These are phyloP conservation scores for Komagataea norvegica DNA, from an alignment of 1,139 yeast genomes.

Conservation along the genomic window DNA sequence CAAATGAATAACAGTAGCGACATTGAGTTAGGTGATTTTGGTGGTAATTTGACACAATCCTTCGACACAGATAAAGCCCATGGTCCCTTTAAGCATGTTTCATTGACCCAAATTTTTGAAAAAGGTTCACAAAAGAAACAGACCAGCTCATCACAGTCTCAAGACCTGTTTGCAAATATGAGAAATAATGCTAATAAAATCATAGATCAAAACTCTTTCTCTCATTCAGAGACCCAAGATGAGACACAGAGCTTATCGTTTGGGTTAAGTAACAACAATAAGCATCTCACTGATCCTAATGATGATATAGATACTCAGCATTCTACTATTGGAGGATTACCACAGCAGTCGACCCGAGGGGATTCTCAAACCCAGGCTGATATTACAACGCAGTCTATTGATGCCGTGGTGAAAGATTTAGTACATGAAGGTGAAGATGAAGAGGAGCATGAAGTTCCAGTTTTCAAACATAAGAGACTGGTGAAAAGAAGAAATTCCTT, in stretches of 20 bases:
- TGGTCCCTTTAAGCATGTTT: constrained; percentile 12
- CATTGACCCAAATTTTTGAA: constrained; percentile 22
- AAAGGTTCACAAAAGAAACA: constrained; percentile 13
- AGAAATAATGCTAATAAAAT: constrained; percentile 11
- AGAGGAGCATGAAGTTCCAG: constrained; percentile 14
- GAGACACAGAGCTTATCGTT: neutral
- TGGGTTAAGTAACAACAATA: neutral
- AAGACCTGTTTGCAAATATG: constrained; percentile 16
- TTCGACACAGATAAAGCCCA: constrained; percentile 14
- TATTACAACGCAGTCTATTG: constrained; percentile 1
- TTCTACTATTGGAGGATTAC: neutral
- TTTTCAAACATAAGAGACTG: constrained; percentile 10
- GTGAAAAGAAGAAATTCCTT: constrained; percentile 4
- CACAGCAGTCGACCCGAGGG: neutral
- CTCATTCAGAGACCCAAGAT: constrained; percentile 4
- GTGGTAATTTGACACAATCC: constrained; percentile 26
- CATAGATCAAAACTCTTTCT: constrained; percentile 13
- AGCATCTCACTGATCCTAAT: neutral
- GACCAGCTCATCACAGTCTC: neutral
- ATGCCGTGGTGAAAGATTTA: too few species aligned
- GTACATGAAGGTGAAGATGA: too few species aligned
- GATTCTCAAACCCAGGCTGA: neutral
- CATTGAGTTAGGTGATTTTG: constrained; percentile 32
- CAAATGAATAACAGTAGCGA: constrained; percentile 13
- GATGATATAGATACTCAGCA: neutral